A percentile compares a stretch with the other conserved stretches of the same genome.
These are phyloP conservation scores for Paecilomyces fulvus DNA, from an alignment of 2,329 filamentous ascomycete genomes.

Conservation along the genomic window DNA sequence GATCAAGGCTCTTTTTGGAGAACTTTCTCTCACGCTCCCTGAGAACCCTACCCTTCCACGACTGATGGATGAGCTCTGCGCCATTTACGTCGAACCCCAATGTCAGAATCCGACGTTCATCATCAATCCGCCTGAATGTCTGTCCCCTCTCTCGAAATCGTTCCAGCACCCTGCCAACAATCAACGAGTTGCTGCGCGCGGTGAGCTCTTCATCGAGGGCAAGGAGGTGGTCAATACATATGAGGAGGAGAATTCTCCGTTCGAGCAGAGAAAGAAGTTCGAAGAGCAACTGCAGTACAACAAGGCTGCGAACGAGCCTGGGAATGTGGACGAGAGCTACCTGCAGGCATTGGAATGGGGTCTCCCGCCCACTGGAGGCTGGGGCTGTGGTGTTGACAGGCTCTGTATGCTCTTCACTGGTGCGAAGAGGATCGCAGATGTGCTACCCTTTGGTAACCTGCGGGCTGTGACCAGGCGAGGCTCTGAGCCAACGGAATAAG, in stretches of 20 bases:
- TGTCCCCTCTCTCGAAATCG: conserved; percentile 86
- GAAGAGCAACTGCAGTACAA: conserved; percentile 46
- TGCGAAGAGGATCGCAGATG: conserved; percentile 70
- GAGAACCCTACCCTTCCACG: conserved; percentile 51
- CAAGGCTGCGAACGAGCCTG: conserved; percentile 40
- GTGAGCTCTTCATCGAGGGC: conserved; percentile 73
- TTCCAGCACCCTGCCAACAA: conserved; percentile 60
- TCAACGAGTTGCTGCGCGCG: conserved; percentile 70
- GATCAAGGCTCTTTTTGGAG: conserved; percentile 48
- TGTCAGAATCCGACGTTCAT: conserved; percentile 74
- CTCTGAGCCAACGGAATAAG: not conserved
- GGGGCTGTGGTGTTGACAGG: conserved; percentile 89
- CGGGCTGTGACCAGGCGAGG: conserved; percentile 38
- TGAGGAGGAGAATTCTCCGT: conserved; percentile 93
- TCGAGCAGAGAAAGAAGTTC: conserved; percentile 79
- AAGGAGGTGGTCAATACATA: conserved; percentile 93
- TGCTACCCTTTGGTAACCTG: conserved; percentile 80
- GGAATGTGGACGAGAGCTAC: conserved; percentile 67
- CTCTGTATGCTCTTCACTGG: conserved; percentile 86
- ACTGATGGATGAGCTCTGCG: conserved; percentile 74
- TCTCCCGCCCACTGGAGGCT: conserved; percentile 90
- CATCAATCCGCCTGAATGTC: conserved; percentile 77
- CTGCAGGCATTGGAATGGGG: conserved; percentile 78
- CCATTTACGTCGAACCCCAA: conserved; percentile 66
- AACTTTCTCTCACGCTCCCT: conserved; percentile 43